Percentiles rank a stretch among this genome's conserved stretches.
phyloP scores from a whole-genome alignment of 495 filamentous ascomycete genomes.

The Penicillium tannophilum region DNA sequence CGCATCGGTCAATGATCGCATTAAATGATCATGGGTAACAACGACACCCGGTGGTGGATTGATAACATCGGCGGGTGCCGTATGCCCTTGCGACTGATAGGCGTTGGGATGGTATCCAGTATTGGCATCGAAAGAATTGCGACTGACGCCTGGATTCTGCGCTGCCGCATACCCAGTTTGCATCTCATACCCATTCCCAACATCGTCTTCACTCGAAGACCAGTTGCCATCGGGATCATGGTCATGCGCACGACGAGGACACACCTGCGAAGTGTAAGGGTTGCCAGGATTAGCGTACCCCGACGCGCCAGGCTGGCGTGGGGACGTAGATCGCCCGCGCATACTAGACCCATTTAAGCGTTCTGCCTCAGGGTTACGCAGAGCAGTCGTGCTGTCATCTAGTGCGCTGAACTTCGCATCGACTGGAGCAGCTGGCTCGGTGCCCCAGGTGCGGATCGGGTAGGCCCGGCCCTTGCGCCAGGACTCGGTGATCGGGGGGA shows the following conservation, averaged over 20 bases:
- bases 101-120: slow-evolving; percentile 22
- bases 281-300: slow-evolving; percentile 15
- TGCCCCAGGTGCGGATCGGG: slow-evolving; percentile 62
- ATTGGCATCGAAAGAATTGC: slow-evolving; percentile 30
- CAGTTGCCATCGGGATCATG: slow-evolving; percentile 40
- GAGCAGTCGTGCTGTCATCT: slow-evolving; percentile 32
- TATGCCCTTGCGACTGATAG: slow-evolving; percentile 36
- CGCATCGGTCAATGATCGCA: slow-evolving; percentile 29
- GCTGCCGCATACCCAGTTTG: slow-evolving; percentile 36
- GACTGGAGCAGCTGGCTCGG: slow-evolving; percentile 34
- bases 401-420: slow-evolving; percentile 11
- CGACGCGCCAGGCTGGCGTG: slow-evolving; percentile 6
- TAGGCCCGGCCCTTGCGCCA: slow-evolving; percentile 64
- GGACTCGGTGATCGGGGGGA: slow-evolving; percentile 56
- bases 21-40: slow-evolving; percentile 16
- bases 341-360: slow-evolving; percentile 20
- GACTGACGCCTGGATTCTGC: slow-evolving; percentile 26
- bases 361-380: slow-evolving; percentile 40
- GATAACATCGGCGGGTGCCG: slow-evolving; percentile 8
- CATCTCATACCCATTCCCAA: slow-evolving; percentile 45
- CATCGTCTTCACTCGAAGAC: slow-evolving; percentile 49
- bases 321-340: slow-evolving; percentile 12
- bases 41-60: slow-evolving; percentile 12
- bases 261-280: slow-evolving; percentile 29
- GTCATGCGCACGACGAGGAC: slow-evolving; percentile 33